Base-by-base conservation (phyloP, 2,329 filamentous ascomycete species). In the Paecilomyces niveus region DNA sequence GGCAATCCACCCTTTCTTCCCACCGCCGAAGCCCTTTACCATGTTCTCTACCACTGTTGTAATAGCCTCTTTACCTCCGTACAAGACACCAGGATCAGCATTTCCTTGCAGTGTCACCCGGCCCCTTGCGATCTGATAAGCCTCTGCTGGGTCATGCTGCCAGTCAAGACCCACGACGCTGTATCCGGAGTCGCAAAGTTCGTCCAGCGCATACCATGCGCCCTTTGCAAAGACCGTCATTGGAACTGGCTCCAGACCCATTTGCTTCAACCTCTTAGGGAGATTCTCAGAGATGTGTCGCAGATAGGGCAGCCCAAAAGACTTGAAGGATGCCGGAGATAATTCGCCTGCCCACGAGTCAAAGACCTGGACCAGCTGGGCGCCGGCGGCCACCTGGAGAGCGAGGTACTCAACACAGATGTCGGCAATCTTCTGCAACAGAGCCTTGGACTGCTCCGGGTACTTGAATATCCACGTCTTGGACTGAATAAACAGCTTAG, bases 211-310 rank as follows among this genome's bases (percentile, higher is more conserved):
- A 74, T 96, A 94, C 90, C 94, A 97, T 10, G 94, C 93, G 10
- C 94, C 94, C 80, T 99, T 99, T 35, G 94, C 92, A 74, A 99
- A 99, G 24, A 97, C 92, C 4, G 92, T 95, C 92, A 97, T 97
- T 2, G 94, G 94, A 2, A 99, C 93, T 10, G 80, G 81, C 59
- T 92, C 89, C 56, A 93, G 77, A 0, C 87, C 86, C 70, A 95
- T 81, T 71, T 90, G 88, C 65, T 83, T 79, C 58, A 97, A 78
- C 61, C 85, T 86, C 66, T 80, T 81, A 1, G 93, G 93, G 3
- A 99, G 82, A 65, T 92, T 84, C 65, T 88, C 81, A 10, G 92
- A 86, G 65, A 99, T 97, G 71, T 92, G 86, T 51, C 84, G 83
- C 56, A 99, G 82, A 71, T 93, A 96, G 0, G 94, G 94, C 64